phyloP scores from a whole-genome alignment of 495 filamentous ascomycete species.

The Penicillium desertorum region DNA sequence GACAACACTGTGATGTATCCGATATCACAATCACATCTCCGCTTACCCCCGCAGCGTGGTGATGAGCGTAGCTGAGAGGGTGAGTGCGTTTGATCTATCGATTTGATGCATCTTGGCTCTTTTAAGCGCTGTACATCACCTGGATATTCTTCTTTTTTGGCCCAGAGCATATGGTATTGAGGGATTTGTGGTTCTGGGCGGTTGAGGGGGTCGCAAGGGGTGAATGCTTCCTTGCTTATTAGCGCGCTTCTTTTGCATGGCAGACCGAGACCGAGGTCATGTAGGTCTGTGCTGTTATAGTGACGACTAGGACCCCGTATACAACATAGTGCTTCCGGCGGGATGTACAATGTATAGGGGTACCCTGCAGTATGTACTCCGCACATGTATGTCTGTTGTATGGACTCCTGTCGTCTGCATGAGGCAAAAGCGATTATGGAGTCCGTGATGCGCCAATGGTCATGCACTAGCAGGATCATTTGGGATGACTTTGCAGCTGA shows the following conservation, averaged over 20 bases:
- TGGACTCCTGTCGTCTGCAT: not conserved
- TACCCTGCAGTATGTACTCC: not conserved
- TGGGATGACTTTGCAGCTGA: not conserved
- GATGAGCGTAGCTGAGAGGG: not conserved
- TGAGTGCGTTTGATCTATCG: conserved; percentile 1
- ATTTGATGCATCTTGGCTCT: not conserved
- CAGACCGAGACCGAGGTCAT: not conserved
- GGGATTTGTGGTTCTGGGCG: not conserved
- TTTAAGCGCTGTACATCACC: conserved; percentile 1
- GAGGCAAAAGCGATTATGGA: not conserved
- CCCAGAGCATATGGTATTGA: not conserved
- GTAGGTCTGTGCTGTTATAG: not conserved
- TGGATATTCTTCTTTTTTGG: not conserved
- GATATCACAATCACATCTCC: not conserved
- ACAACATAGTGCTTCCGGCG: not conserved
- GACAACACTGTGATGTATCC: not conserved
- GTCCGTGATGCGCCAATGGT: not conserved
- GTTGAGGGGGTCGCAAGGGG: not conserved
- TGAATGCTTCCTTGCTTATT: not conserved
- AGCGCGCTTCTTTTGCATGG: conserved; percentile 4
- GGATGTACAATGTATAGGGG: not conserved
- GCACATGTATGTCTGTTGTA: not conserved
- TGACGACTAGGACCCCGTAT: not conserved
- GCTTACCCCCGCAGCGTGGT: not conserved
- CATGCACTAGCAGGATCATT: not conserved